Evolutionary conservation across 306 rosid species (phyloP).

Genomic region (Geum urbanum): DNA sequence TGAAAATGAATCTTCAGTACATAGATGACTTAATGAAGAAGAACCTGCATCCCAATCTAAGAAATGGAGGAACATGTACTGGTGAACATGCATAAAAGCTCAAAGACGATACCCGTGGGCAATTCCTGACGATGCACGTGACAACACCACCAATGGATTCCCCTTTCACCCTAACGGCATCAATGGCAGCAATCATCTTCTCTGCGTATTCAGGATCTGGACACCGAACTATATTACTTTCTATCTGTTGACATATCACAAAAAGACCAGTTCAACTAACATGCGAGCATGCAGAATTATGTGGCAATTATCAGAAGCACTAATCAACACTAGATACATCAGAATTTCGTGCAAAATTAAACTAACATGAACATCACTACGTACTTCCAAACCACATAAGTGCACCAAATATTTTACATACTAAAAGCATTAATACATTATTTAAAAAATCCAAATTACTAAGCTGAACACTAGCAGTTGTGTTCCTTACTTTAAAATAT

Average conservation of each 20-base stretch:
- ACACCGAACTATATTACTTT: conserved; percentile 91
- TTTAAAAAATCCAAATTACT: background rate
- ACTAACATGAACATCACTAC: background rate
- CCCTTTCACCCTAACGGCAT: conserved; percentile 77
- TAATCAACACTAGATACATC: background rate
- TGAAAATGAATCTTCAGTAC: conserved; percentile 21
- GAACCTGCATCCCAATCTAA: background rate
- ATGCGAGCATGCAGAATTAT: background rate
- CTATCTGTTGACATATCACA: conserved; percentile 49
- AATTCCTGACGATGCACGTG: conserved; percentile 83
- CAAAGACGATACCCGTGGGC: conserved; percentile 58
- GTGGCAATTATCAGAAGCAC: background rate
- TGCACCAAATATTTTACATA: background rate
- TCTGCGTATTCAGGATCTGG: conserved; percentile 93
- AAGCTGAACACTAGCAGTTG: background rate
- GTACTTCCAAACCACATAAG: background rate
- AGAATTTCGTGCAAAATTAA: background rate
- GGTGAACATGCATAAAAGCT: background rate
- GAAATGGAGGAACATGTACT: background rate
- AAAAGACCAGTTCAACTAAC: background rate
- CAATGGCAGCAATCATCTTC: conserved; percentile 91
- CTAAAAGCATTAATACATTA: too few relatives aligned
- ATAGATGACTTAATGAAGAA: background rate
- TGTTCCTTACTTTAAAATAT: background rate
- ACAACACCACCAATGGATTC: conserved; percentile 94